Conservation (phyloP, 371 early-diverging fungal species). For the Haplosporangium sp. region DNA sequence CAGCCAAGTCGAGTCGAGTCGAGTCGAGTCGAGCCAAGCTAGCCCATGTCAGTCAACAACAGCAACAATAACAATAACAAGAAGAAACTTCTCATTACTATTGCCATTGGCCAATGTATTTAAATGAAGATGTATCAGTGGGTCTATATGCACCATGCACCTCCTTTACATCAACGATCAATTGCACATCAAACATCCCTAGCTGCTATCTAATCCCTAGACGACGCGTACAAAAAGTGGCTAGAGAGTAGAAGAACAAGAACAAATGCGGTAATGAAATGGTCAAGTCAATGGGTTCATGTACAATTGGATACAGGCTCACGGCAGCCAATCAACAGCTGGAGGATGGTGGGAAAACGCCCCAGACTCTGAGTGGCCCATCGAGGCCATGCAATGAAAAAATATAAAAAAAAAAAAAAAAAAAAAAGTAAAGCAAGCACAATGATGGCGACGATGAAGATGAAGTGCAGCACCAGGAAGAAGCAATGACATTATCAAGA, state of each 20-base stretch:
- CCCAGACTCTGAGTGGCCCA: slow-evolving; percentile 5
- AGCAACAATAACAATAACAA: too few relatives aligned
- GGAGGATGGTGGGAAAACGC: slow-evolving; percentile 24
- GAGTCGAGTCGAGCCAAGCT: too few relatives aligned
- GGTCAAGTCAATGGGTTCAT: neutral
- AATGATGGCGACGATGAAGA: neutral
- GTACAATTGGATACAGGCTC: slow-evolving; percentile 7
- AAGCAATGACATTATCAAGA: neutral
- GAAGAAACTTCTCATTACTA: too few relatives aligned
- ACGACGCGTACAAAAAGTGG: neutral
- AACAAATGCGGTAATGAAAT: neutral
- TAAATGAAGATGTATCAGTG: too few relatives aligned
- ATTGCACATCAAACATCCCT: too few relatives aligned
- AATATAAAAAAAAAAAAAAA: neutral
- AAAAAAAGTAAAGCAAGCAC: neutral
- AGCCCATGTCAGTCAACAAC: too few relatives aligned
- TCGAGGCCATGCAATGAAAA: neutral
- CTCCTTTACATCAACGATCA: neutral
- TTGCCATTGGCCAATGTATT: too few relatives aligned
- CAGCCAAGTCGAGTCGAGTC: too few relatives aligned
- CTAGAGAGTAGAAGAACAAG: neutral
- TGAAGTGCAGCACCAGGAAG: neutral
- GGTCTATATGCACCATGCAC: too few relatives aligned
- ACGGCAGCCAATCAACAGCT: slow-evolving; percentile 20
- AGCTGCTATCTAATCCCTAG: neutral